phyloP scores from a whole-genome alignment of 805 yeast species.

The Wickerhamiella shivajii region DNA sequence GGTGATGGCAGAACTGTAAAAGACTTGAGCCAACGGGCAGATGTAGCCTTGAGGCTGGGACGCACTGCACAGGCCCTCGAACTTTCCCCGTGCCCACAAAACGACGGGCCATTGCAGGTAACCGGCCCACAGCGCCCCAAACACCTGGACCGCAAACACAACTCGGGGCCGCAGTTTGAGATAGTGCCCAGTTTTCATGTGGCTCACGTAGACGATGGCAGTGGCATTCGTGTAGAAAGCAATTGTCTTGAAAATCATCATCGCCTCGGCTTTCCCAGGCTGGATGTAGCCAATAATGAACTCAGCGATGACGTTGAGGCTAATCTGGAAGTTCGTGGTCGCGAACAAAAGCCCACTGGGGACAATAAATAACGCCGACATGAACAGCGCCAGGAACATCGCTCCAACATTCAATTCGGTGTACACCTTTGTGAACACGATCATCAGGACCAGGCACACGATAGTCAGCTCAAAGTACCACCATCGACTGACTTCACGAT shows the following conservation, averaged over 20 bases:
- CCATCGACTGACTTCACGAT: conserved; percentile 51
- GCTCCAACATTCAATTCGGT: conserved; percentile 32
- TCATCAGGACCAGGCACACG: conserved; percentile 8
- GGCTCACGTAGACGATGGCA: conserved; percentile 39
- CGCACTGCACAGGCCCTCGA: conserved; percentile 31
- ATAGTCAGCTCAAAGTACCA: conserved; percentile 38
- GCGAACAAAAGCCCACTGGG: conserved; percentile 52
- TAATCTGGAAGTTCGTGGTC: conserved; percentile 44
- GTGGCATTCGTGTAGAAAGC: conserved; percentile 42
- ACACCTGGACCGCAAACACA: conserved; percentile 37
- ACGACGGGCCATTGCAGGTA: conserved; percentile 32
- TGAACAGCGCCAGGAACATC: conserved; percentile 34
- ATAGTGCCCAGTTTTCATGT: conserved; percentile 52
- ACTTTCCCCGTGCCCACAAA: conserved; percentile 28
- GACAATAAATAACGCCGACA: conserved; percentile 39
- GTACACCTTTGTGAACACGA: conserved; percentile 21
- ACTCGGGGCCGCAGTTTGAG: conserved; percentile 48
- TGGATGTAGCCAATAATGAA: conserved; percentile 49
- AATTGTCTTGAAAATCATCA: conserved; percentile 46
- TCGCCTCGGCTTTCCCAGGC: conserved; percentile 47
- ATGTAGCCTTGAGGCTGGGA: conserved; percentile 33
- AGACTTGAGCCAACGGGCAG: conserved; percentile 33
- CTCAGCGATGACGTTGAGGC: conserved; percentile 49
- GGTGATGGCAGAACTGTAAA: conserved; percentile 40
- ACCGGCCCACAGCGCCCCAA: conserved; percentile 33